Evolutionary conservation across 495 filamentous ascomycete species (phyloP), one percentile per base, ranked within the genome.

Genomic region (Cenococcum geophilum): DNA sequence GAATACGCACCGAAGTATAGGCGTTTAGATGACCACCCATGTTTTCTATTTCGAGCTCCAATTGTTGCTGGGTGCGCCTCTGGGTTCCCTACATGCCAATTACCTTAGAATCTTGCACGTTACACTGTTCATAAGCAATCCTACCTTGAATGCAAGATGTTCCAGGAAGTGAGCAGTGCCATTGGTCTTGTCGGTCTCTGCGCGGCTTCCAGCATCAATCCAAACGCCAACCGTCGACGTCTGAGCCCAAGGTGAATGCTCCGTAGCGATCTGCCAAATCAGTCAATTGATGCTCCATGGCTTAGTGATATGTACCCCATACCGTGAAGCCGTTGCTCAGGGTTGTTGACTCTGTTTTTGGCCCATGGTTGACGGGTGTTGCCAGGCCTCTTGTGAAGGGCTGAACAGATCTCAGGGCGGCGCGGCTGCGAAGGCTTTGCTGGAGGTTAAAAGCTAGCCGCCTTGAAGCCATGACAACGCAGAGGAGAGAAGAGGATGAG

Each of bases 11-110:
- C 80, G 92, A 97, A 71, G 93, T 99, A 81, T 99, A 99, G 69
- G 93, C 93, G 76, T 99, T 99, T 63, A 99, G 85, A 79, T 99
- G 93, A 64, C 89, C 93, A 73, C 93, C 93, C 91, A 97, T 96
- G 79, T 99, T 97, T 81, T 99, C 93, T 69, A 99, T 96, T 80
- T 99, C 95, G 52, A 99, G 86, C 80, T 99, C 93, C 75, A 99
- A 79, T 77, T 97, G 93, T 71, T 92, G 86, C 76, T 97, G 95
- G 45, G 86, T 89, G 71, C 93, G 84, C 76, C 87, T 96, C 77
- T 85, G 82, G 63, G 93, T 98, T 66, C 93, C 93, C 92, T 88
- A 68, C 23, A 67, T 79, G 49, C 57, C 58, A 20, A 66, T 70
- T 58, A 20, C 70, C 63, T 73, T 58, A 68, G 64, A 53, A 35